Conservation (phyloP, 2,329 filamentous ascomycete species). For the Colletotrichum sp. region DNA sequence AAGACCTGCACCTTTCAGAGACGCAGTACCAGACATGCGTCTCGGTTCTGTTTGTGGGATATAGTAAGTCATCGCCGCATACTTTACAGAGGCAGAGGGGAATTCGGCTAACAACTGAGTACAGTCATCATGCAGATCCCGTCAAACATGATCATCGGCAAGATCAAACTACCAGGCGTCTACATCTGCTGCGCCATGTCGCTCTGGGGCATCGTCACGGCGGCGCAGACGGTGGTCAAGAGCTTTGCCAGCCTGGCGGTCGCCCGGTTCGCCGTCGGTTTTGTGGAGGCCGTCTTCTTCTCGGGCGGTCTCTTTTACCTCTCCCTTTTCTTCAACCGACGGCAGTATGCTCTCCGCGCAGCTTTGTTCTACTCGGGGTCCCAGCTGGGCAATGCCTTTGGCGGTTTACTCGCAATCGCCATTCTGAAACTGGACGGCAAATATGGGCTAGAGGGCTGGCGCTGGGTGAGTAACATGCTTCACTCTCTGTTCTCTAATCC, state of each 20-base stretch:
- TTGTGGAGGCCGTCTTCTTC: conserved; percentile 4
- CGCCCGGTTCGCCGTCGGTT: conserved; percentile 4
- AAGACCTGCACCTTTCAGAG: conserved; percentile 19
- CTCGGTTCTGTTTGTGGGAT: conserved; percentile 35
- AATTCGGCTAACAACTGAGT: not conserved
- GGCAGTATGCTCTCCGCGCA: not conserved
- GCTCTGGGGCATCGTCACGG: conserved; percentile 26
- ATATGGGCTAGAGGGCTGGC: not conserved
- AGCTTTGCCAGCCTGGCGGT: conserved; percentile 13
- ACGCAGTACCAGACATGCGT: conserved; percentile 35
- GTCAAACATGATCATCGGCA: not conserved
- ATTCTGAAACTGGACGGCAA: not conserved
- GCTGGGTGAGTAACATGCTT: not conserved
- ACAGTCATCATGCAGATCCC: not conserved
- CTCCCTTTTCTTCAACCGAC: not conserved
- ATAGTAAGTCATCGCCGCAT: not conserved
- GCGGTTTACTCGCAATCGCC: not conserved
- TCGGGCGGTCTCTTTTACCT: not conserved
- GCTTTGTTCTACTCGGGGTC: not conserved
- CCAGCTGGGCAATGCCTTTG: not conserved
- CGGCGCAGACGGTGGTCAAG: not conserved
- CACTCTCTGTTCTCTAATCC: too few species aligned
- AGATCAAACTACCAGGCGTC: not conserved
- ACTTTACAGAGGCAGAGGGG: not conserved
- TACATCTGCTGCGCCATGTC: conserved; percentile 25